Conservation (phyloP, 345 rosid genomes). For the Boechera divaricarpa region DNA sequence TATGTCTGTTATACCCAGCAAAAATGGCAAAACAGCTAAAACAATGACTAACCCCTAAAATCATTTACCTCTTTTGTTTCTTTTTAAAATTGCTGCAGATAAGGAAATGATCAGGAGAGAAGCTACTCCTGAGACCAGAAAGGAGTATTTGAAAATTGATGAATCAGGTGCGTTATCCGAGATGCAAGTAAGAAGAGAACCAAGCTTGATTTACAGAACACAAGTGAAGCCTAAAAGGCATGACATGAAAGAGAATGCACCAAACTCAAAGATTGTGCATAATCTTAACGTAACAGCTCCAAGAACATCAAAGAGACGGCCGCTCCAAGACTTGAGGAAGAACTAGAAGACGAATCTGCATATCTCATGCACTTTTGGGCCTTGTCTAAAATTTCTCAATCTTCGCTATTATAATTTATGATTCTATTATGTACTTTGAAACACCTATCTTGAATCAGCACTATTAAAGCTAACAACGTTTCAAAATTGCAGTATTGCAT, state of each 20-base stretch:
- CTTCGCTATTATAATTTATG: neutral
- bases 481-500: neutral
- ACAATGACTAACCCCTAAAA: neutral
- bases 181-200: conserved; percentile 32
- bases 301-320: conserved; percentile 39
- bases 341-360: conserved; percentile 33
- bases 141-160: conserved; percentile 7
- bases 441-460: neutral
- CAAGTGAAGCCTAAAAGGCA: conserved; percentile 27
- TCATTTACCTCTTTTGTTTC: neutral
- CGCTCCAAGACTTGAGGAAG: conserved; percentile 38
- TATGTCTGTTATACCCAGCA: conserved; percentile 12
- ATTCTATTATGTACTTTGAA: neutral
- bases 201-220: conserved; percentile 21
- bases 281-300: conserved; percentile 42
- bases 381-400: neutral
- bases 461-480: neutral
- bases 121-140: conserved; percentile 8
- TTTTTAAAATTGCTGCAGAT: conserved; percentile 22
- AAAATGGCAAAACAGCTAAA: neutral
- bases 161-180: conserved; percentile 5
- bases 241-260: conserved; percentile 47
- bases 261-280: conserved; percentile 33
- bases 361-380: conserved; percentile 33
- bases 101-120: conserved; percentile 13